Base-by-base conservation (phyloP, 1,284 basidiomycete species). In the Moesziomyces parantarcticus region DNA sequence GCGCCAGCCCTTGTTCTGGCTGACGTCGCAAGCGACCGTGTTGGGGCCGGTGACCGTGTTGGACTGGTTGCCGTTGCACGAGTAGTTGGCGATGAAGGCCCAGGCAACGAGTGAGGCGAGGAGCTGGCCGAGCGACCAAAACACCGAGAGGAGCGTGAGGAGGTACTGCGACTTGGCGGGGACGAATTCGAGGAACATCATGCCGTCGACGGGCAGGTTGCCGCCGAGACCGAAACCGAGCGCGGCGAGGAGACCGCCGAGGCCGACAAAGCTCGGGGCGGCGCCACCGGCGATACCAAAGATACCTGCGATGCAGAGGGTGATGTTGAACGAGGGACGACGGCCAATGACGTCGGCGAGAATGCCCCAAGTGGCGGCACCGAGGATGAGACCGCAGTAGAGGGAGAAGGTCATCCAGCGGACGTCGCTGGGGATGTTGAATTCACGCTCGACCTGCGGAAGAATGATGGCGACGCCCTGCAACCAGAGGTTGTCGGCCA, bases 171-270 rank as follows among this genome's bases (percentile, higher is more conserved):
- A 68, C 32, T 61, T 65, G 29, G 77, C 78, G 5, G 82, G 82
- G 20, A 83, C 67, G 48, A 83, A 83, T 48, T 83, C 81, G 51
- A 80, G 69, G 61, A 83, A 81, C 50, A 83, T 77, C 80, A 82
- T 83, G 16, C 82, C 82, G 62, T 83, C 82, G 25, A 83, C 82
- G 26, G 82, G 82, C 48, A 83, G 57, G 63, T 79, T 79, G 22
- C 82, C 81, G 9, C 82, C 82, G 21, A 83, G 70, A 43, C 82
- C 82, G 46, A 83, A 72, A 25, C 81, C 82, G 16, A 81, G 63
- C 25, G 72, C 76, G 20, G 79, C 80, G 2, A 83, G 55, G 2
- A 83, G 55, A 45, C 78, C 80, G 9, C 77, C 80, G 20, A 83
- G 74, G 39, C 66, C 78, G 48, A 76, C 62, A 59, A 82, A 83